Base-by-base conservation (phyloP, 2,329 filamentous ascomycete species). In the Alternaria arbusti region DNA sequence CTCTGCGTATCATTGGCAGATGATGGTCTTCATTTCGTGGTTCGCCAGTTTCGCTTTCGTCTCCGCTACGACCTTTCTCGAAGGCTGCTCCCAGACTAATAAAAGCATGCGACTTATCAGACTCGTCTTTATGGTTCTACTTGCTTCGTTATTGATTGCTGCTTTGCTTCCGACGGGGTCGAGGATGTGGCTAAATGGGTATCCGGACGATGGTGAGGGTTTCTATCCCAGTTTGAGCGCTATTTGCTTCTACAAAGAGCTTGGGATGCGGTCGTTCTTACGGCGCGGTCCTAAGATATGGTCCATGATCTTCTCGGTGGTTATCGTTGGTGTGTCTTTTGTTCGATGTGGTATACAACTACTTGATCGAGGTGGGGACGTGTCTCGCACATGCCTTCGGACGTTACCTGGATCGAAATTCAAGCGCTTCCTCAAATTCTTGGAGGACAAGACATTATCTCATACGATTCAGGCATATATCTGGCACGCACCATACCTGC, bases 1-100 rank as follows among this genome's bases (percentile, higher is more conserved):
- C 4, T 64, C 68, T 3, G 70, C 70, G 8, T 76, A 76, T 54
- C 71, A 74, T 23, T 74, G 73, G 73, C 68, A 73, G 22, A 71
- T 74, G 22, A 63, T 73, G 63, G 68, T 74, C n/a, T 75, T 66
- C 44, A 46, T 73, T 17, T 68, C 73, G 2, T 73, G 71, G 73
- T 70, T 74, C 45, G 65, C 66, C 11, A 69, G 64, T 4, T 71
- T 74, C 47, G 72, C 69, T 2, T 71, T 70, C 43, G 57, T 72
- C 1, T 64, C 70, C 0, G 67, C 71, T 0, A 67, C 73, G 64
- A 55, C 64, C 0, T 73, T 74, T 36, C 63, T 75, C 17, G 61
- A 70, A 40, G 66, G 62, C 11, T 71, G 69, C 32, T 67, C 72
- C 30, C 64, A 67, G 40, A 60, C 61, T 11, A 75, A 75, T 50